Evolutionary conservation across 2,329 filamentous ascomycete species (phyloP).

Genomic region (Ceratocystis eucalypticola): DNA sequence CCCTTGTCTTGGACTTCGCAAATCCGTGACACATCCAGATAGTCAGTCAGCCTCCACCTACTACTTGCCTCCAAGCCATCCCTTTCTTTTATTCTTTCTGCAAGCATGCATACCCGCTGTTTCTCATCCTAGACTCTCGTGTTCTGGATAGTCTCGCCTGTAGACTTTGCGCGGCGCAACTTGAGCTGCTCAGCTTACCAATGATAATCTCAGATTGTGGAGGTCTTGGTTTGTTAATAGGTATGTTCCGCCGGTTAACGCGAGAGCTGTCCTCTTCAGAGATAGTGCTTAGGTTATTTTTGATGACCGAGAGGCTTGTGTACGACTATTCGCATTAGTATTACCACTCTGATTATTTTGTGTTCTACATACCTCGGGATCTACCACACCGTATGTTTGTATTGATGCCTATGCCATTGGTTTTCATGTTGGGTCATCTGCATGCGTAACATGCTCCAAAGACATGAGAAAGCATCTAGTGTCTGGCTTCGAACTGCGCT

Average conservation of each 20-base stretch:
- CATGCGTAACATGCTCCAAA: background rate
- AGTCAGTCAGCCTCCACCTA: background rate
- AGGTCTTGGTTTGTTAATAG: background rate
- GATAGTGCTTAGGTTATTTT: background rate
- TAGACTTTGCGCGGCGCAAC: background rate
- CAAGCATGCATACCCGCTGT: background rate
- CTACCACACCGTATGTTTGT: background rate
- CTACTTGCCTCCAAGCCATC: background rate
- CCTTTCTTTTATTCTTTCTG: conserved; percentile 1
- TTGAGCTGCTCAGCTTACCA: background rate
- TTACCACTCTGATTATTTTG: background rate
- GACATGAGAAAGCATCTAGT: background rate
- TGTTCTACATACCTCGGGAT: background rate
- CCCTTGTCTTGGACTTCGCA: conserved; percentile 3
- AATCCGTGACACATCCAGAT: conserved; percentile 1
- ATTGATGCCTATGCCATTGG: background rate
- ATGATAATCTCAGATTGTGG: background rate
- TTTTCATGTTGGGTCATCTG: background rate
- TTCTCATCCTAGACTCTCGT: background rate
- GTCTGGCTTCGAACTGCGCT: background rate
- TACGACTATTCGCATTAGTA: background rate
- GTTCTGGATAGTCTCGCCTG: background rate
- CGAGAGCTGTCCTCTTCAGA: background rate
- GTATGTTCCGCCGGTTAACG: background rate
- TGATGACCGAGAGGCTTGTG: background rate